Conservation (phyloP, 768 basidiomycete species). For the Dentipellis sp. region DNA sequence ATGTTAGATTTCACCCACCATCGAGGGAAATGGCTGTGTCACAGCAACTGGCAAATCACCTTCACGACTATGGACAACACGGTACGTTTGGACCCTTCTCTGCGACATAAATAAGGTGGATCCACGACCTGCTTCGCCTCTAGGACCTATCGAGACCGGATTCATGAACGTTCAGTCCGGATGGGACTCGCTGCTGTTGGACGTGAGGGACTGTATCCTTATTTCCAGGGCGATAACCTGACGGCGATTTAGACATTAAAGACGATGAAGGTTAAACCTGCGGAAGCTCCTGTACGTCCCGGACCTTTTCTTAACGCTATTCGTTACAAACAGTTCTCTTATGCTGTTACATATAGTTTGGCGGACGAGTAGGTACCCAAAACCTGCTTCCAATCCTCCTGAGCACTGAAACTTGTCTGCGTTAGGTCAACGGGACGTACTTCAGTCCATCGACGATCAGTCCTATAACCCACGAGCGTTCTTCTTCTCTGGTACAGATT, state of each 20-base stretch:
- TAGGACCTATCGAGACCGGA: not conserved
- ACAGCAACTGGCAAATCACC: not conserved
- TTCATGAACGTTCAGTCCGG: conserved; percentile 1
- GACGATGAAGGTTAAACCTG: conserved; percentile 3
- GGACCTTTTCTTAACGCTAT: not conserved
- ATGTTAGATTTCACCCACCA: conserved; percentile 10
- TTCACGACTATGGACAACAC: not conserved
- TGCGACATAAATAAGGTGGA: too few species aligned
- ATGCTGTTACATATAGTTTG: too few species aligned
- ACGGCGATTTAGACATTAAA: conserved; percentile 3
- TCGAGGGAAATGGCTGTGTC: conserved; percentile 17
- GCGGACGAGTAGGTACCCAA: not conserved
- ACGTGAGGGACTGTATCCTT: not conserved
- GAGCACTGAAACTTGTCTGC: not conserved
- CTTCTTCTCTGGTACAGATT: not conserved
- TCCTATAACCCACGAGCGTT: not conserved
- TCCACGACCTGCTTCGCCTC: not conserved
- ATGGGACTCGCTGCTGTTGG: conserved; percentile 7
- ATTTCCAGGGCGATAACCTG: not conserved
- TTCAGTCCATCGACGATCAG: not conserved
- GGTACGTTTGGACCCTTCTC: not conserved
- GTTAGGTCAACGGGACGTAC: not conserved
- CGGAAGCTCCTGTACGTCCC: conserved; percentile 4
- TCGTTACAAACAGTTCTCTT: too few species aligned
- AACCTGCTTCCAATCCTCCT: too few species aligned